A percentile compares a stretch with the other conserved stretches of the same genome.
These are phyloP conservation scores for Phytophthora constricta DNA, from an alignment of 352 stramenopile genomes.

Conservation along the genomic window DNA sequence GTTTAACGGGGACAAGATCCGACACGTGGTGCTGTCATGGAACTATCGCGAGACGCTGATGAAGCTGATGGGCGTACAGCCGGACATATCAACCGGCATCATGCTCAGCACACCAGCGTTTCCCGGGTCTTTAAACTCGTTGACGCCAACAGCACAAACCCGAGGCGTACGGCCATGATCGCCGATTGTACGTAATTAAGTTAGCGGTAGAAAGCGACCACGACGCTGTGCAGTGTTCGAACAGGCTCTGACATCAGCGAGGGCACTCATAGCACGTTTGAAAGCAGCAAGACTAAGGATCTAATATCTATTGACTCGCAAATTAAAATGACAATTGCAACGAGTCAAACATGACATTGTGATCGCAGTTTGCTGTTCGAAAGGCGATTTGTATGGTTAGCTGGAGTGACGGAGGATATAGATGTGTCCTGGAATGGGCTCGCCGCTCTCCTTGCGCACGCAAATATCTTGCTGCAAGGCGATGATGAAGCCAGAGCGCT, in stretches of 20 bases:
- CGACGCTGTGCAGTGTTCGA: no score
- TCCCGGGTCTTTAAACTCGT: constrained; percentile 4
- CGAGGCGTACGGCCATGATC: constrained; percentile 6
- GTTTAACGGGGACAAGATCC: constrained; percentile 82
- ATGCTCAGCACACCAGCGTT: constrained; percentile 28
- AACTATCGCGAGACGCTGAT: constrained; percentile 78
- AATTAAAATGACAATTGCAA: background rate
- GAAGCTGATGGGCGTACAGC: constrained; percentile 71
- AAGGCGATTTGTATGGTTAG: background rate
- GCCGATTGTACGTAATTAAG: no score
- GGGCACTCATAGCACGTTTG: no score
- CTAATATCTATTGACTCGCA: constrained; percentile 29
- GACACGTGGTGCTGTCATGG: constrained; percentile 73
- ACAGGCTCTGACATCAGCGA: no score
- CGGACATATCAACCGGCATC: constrained; percentile 26
- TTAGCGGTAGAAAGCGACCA: no score
- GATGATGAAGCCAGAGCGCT: constrained; percentile 48
- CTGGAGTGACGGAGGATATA: constrained; percentile 52
- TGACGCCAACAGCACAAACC: constrained; percentile 9
- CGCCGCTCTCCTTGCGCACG: constrained; percentile 77
- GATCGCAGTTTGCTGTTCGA: no score
- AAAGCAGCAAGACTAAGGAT: constrained; percentile 3
- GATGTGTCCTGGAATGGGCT: constrained; percentile 70
- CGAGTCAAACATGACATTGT: no score
- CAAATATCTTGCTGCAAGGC: constrained; percentile 46